phyloP scores from a whole-genome alignment of 108 stramenopile species.

The Discostella stelligeroides region DNA sequence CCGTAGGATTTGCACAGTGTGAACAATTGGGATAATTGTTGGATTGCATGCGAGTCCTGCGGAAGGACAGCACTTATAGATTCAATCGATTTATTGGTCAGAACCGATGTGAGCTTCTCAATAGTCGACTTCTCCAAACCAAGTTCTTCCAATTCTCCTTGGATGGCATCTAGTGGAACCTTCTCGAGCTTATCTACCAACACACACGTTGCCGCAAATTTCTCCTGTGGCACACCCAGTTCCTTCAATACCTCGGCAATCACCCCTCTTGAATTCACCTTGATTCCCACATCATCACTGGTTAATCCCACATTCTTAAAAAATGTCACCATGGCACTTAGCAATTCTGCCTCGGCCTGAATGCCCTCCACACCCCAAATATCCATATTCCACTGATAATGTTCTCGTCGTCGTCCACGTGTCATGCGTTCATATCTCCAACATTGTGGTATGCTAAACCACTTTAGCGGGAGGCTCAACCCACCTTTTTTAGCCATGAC shows the following conservation, averaged over 20 bases:
- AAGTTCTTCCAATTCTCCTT: constrained; percentile 87
- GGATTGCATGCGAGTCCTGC: constrained; percentile 84
- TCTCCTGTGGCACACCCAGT: constrained; percentile 90
- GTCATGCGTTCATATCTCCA: constrained; percentile 99
- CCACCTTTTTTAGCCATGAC: constrained; percentile 95
- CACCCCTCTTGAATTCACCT: constrained; percentile 90
- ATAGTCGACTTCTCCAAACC: constrained; percentile 83
- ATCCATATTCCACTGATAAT: constrained; percentile 99
- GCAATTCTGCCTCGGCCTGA: constrained; percentile 93
- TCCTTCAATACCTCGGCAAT: constrained; percentile 88
- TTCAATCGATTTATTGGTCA: constrained; percentile 89
- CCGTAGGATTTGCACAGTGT: constrained; percentile 85
- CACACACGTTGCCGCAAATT: constrained; percentile 95
- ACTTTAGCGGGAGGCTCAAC: constrained; percentile 92
- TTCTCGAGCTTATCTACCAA: constrained; percentile 98
- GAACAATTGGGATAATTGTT: constrained; percentile 77
- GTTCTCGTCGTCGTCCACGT: constrained; percentile 95
- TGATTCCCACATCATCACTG: constrained; percentile 95
- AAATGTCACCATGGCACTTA: constrained; percentile 92
- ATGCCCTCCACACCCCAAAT: constrained; percentile 89
- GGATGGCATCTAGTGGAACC: constrained; percentile 91
- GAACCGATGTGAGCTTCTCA: constrained; percentile 76
- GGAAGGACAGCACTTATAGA: constrained; percentile 77
- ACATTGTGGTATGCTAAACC: constrained; percentile 96
- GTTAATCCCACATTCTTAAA: constrained; percentile 88